Evolutionary conservation across 352 stramenopile genomes (phyloP).

Genomic region (Pythium myriotylum): DNA sequence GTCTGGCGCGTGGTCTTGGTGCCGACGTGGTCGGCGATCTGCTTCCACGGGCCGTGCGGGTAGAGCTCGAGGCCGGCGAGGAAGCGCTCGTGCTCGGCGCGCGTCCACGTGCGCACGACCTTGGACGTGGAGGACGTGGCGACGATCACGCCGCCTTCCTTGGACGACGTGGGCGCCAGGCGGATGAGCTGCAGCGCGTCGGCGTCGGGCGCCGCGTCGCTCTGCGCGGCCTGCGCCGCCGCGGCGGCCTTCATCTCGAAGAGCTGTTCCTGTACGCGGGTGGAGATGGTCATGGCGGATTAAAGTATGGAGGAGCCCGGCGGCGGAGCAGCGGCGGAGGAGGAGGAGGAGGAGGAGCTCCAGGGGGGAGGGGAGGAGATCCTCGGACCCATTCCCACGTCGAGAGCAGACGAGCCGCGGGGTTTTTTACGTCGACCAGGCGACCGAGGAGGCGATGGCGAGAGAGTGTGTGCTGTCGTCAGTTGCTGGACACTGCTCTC

Average conservation of each 20-base stretch:
- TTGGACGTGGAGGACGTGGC: constrained; percentile 27
- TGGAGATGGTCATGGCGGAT: constrained; percentile 79
- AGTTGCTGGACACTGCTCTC: no score
- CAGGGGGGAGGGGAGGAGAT: constrained; percentile 9
- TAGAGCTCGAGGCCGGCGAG: constrained; percentile 86
- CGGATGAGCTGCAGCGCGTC: constrained; percentile 63
- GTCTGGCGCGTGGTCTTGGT: constrained; percentile 94
- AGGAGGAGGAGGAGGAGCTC: neutral
- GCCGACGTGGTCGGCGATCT: constrained; percentile 80
- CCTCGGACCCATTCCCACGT: no score
- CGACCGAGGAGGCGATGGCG: no score
- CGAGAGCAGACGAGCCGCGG: no score
- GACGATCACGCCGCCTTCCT: constrained; percentile 54
- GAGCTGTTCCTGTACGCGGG: constrained; percentile 83
- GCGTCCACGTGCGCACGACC: constrained; percentile 77
- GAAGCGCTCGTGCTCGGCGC: constrained; percentile 88
- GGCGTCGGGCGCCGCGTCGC: constrained; percentile 15
- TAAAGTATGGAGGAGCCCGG: neutral
- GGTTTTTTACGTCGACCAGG: no score
- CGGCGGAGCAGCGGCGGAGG: neutral
- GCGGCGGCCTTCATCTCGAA: constrained; percentile 64
- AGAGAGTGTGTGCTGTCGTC: no score
- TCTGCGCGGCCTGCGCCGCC: constrained; percentile 16
- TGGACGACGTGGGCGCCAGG: constrained; percentile 79
- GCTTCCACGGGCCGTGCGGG: constrained; percentile 86